phyloP scores from a whole-genome alignment of 257 asterid species.

The Cynanchum wilfordii region DNA sequence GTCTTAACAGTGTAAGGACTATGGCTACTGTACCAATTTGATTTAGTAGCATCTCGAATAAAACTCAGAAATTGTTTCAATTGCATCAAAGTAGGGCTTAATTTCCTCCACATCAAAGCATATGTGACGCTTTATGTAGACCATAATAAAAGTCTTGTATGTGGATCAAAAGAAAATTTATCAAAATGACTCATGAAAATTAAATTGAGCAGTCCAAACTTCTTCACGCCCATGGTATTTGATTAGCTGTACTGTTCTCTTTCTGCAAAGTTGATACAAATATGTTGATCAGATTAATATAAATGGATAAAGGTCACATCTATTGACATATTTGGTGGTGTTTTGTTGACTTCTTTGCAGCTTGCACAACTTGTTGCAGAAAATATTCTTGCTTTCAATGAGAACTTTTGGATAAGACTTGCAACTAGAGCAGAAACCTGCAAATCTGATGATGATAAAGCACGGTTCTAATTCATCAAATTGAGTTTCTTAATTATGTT shows the following conservation, averaged over 20 bases:
- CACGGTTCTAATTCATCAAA: constrained; percentile 39
- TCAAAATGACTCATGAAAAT: background rate
- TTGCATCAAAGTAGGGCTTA: background rate
- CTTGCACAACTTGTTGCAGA: constrained; percentile 79
- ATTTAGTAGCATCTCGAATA: background rate
- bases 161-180: background rate
- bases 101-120: background rate
- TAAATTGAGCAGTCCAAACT: background rate
- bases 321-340: background rate
- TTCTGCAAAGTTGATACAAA: background rate
- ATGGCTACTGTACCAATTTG: background rate
- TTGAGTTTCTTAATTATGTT: constrained; percentile 18
- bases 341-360: constrained; percentile 36
- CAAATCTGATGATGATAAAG: constrained; percentile 95
- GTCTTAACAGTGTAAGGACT: background rate
- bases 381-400: constrained; percentile 89
- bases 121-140: background rate
- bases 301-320: background rate
- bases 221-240: background rate
- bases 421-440: constrained; percentile 89
- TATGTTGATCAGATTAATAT: background rate
- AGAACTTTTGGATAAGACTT: constrained; percentile 87
- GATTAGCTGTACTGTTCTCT: background rate
- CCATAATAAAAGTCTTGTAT: background rate
- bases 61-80: background rate